phyloP scores from a whole-genome alignment of 495 filamentous ascomycete species.

The Penicillium mononematosum region DNA sequence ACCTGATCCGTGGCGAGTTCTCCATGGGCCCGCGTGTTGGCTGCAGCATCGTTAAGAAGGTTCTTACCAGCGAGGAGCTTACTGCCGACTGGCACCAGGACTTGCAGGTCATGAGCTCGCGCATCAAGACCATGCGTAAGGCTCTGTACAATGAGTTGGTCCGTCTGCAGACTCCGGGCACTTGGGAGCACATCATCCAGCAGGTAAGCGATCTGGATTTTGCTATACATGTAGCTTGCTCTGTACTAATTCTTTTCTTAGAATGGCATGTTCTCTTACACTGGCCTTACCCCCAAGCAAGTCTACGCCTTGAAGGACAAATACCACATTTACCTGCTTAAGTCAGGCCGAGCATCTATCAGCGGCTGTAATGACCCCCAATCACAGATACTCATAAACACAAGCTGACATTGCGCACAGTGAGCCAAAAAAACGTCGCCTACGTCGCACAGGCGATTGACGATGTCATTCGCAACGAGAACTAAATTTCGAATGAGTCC shows the following conservation, averaged over 20 bases:
- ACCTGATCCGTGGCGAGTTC: slow-evolving; percentile 49
- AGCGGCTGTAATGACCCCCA: slow-evolving; percentile 42
- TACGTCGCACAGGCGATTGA: slow-evolving; percentile 51
- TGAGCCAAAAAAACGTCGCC: slow-evolving; percentile 49
- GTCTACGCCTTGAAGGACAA: slow-evolving; percentile 46
- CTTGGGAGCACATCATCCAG: slow-evolving; percentile 51
- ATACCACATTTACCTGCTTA: slow-evolving; percentile 51
- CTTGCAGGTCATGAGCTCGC: slow-evolving; percentile 51
- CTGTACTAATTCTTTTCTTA: slow-evolving; percentile 23
- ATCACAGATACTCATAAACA: background rate
- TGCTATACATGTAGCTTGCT: background rate
- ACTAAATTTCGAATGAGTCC: slow-evolving; percentile 21
- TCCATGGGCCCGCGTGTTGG: slow-evolving; percentile 51
- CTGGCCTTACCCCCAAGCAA: slow-evolving; percentile 46
- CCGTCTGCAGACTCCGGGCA: slow-evolving; percentile 45
- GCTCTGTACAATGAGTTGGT: slow-evolving; percentile 46
- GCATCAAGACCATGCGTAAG: slow-evolving; percentile 50
- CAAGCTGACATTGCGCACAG: slow-evolving; percentile 35
- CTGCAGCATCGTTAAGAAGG: slow-evolving; percentile 50
- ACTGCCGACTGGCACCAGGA: slow-evolving; percentile 49
- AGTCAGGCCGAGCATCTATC: slow-evolving; percentile 48
- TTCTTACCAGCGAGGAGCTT: slow-evolving; percentile 42
- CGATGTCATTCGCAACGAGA: slow-evolving; percentile 45
- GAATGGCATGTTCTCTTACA: slow-evolving; percentile 57
- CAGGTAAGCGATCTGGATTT: slow-evolving; percentile 32